Conservation (phyloP, 257 asterid species). For the Plantago ovata region DNA sequence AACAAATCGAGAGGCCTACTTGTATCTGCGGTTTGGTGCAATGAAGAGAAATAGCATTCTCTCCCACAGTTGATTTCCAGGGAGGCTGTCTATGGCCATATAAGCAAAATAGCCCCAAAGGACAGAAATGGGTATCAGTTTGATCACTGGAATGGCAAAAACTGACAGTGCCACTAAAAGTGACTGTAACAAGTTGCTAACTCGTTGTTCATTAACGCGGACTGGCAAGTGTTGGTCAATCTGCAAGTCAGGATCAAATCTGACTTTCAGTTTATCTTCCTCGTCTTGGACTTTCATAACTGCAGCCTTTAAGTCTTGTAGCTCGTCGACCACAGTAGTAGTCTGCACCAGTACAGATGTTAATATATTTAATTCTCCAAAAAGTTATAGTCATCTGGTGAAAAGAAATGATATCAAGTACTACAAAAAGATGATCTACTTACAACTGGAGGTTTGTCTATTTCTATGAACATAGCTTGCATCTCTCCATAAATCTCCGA, state of each 20-base stretch:
- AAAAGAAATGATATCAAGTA: background rate
- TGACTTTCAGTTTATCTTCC: constrained; percentile 15
- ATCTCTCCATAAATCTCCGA: constrained; percentile 55
- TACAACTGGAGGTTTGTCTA: constrained; percentile 46
- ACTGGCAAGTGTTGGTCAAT: constrained; percentile 52
- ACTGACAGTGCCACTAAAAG: constrained; percentile 46
- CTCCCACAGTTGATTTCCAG: constrained; percentile 63
- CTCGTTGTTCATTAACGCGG: constrained; percentile 65
- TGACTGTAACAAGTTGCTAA: constrained; percentile 60
- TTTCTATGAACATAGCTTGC: constrained; percentile 51
- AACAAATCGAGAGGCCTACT: constrained; percentile 23
- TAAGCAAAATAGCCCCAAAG: constrained; percentile 67
- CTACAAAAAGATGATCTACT: constrained; percentile 14
- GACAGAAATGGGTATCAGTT: constrained; percentile 52
- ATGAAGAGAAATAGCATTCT: constrained; percentile 45
- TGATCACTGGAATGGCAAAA: constrained; percentile 47
- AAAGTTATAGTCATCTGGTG: background rate
- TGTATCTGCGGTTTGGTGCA: constrained; percentile 45
- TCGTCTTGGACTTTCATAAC: constrained; percentile 35
- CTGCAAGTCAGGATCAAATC: constrained; percentile 41
- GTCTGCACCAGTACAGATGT: constrained; percentile 26
- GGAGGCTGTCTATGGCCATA: constrained; percentile 71
- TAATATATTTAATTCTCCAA: too few relatives aligned
- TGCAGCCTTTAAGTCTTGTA: constrained; percentile 48
- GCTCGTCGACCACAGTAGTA: constrained; percentile 30